Conservation (phyloP, 768 basidiomycete genomes). For the Pleurotus ostreatus region DNA sequence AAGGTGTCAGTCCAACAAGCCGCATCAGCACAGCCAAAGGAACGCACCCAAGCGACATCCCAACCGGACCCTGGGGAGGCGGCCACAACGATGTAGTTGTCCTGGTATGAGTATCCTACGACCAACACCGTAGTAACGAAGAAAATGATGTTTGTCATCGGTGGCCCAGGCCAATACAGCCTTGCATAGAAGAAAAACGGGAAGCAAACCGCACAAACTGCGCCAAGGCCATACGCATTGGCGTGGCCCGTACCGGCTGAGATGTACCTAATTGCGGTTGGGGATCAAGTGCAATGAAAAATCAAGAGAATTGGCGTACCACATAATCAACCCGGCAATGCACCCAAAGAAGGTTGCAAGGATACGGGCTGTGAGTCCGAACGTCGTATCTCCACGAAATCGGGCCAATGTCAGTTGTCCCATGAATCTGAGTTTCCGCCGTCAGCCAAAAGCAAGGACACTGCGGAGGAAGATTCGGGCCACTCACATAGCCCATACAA, state of each 20-base stretch:
- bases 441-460: background rate
- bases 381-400: constrained; percentile 73
- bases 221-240: constrained; percentile 68
- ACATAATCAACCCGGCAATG: constrained; percentile 58
- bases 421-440: constrained; percentile 49
- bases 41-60: constrained; percentile 68
- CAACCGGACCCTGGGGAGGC: constrained; percentile 57
- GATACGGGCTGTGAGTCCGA: constrained; percentile 58
- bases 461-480: background rate
- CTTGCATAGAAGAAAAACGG: constrained; percentile 71
- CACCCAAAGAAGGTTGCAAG: constrained; percentile 65
- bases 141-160: constrained; percentile 68
- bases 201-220: constrained; percentile 61
- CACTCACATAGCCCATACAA: constrained; percentile 68
- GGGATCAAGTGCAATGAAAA: background rate
- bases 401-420: constrained; percentile 68
- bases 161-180: constrained; percentile 69
- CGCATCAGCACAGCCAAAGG: background rate
- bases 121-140: constrained; percentile 65
- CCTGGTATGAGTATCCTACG: constrained; percentile 71
- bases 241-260: constrained; percentile 58
- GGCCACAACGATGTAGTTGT: constrained; percentile 42
- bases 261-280: constrained; percentile 51
- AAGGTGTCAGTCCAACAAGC: background rate
- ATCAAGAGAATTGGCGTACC: constrained; percentile 38